Base-by-base conservation (phyloP, 2,329 filamentous ascomycete species). In the Leptodontidium sp. region DNA sequence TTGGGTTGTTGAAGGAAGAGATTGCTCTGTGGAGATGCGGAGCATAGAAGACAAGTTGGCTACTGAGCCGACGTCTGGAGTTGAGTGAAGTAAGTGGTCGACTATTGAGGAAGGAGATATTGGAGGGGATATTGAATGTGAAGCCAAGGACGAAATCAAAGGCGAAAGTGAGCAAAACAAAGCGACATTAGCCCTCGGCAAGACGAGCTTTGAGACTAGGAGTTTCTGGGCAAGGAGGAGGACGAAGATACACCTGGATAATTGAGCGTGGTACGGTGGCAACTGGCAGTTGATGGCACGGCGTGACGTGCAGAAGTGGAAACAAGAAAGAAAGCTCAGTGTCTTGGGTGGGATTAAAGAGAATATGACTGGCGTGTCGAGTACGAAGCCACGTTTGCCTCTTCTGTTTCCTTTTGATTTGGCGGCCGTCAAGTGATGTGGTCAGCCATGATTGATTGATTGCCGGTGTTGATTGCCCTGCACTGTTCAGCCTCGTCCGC, bases 401-500 rank as follows among this genome's bases (percentile, higher is more conserved):
- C 15, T 61, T n/a, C 4, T 49, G 24, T 49, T 61, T 21, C 43
- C 24, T 5, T 61, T 61, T 35, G 14, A 12, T 15, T 29, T 32
- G 32, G 14, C 17, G 5, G 52, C 38, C 35, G 38, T 65, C 65
- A 67, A 65, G 17, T 58, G 65, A 67, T 67, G 59, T 52, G 47
- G 6, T 32, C 24, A 45, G 35, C 55, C 61, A 69, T 67, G 65
- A 61, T 67, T 67, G 49, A 40, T 55, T 59, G 11, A 26, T 49
- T 59, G 57, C 43, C n/a, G 12, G 17, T 49, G 45, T n/a, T 49
- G 67, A 59, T 66, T 32, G 29, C 29, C 29, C 6, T 40, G 7
- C 9, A 8, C 11, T 66, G 64, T 49, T 65, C 68, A 66, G 65
- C 68, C 68, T 70, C 49, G 65, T 64, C 50, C n/a, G 67, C 57